These are phyloP conservation scores for Salix brachista DNA, from an alignment of 345 rosid species.

Conservation along the genomic window DNA sequence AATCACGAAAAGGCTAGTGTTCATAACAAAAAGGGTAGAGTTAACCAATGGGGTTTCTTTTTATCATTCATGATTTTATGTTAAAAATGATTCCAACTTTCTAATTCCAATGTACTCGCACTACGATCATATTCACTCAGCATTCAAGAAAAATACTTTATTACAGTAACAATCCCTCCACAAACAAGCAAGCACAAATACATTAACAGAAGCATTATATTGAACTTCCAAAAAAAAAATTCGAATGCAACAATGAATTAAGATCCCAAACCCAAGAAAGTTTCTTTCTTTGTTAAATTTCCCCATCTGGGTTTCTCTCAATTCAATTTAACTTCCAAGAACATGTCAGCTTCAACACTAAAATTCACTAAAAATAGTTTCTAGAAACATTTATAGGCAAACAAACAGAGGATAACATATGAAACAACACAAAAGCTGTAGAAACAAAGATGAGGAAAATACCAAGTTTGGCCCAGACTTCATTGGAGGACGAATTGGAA, in stretches of 20 bases:
- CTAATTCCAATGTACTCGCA: neutral
- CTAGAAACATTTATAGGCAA: neutral
- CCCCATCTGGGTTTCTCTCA: neutral
- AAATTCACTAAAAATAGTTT: neutral
- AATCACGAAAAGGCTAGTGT: neutral
- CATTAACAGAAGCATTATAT: neutral
- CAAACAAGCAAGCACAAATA: neutral
- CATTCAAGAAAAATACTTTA: neutral
- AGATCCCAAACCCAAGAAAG: neutral
- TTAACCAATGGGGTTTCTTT: neutral
- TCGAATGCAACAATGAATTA: neutral
- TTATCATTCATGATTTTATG: neutral
- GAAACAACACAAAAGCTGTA: neutral
- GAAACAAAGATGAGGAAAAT: neutral
- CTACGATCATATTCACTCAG: neutral
- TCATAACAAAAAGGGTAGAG: neutral
- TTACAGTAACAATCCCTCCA: neutral
- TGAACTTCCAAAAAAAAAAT: too few species aligned
- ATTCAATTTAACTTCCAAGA: neutral
- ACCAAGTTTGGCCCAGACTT: slow-evolving; percentile 61
- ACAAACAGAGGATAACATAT: neutral
- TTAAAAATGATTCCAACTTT: neutral
- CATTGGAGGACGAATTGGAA: slow-evolving; percentile 19
- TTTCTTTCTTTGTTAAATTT: neutral
- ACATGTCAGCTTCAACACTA: neutral